These are phyloP conservation scores for Aspergillus leporis DNA, from an alignment of 495 filamentous ascomycete genomes.

Conservation along the genomic window DNA sequence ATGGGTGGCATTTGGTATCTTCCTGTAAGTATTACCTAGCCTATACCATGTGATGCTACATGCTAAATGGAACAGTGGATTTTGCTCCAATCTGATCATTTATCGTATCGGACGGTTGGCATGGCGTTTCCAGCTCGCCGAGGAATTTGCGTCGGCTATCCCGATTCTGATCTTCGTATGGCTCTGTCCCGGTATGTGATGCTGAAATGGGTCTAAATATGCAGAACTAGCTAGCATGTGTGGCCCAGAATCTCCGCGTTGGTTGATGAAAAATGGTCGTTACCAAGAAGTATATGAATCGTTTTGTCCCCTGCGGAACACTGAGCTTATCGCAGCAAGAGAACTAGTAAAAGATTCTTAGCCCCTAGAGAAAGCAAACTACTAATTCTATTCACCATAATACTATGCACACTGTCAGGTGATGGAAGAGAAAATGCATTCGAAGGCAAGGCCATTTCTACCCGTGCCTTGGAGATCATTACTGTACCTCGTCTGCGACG, in stretches of 20 bases:
- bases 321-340: neutral
- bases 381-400: neutral
- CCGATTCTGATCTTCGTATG: neutral
- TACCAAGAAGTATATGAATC: neutral
- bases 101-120: neutral
- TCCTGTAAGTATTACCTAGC: neutral
- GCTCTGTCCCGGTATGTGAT: neutral
- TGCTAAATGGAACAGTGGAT: neutral
- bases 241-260: neutral
- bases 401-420: neutral
- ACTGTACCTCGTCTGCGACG: neutral
- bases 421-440: neutral
- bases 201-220: neutral
- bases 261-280: neutral
- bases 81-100: neutral
- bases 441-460: neutral
- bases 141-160: neutral
- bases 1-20: neutral
- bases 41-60: neutral
- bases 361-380: no score
- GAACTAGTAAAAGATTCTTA: neutral
- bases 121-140: neutral
- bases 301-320: neutral
- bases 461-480: neutral
- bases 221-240: neutral